Evolutionary conservation across 2,329 filamentous ascomycete genomes (phyloP), one percentile per base, ranked within the genome.

Genomic region (Verticillium nonalfalfae): DNA sequence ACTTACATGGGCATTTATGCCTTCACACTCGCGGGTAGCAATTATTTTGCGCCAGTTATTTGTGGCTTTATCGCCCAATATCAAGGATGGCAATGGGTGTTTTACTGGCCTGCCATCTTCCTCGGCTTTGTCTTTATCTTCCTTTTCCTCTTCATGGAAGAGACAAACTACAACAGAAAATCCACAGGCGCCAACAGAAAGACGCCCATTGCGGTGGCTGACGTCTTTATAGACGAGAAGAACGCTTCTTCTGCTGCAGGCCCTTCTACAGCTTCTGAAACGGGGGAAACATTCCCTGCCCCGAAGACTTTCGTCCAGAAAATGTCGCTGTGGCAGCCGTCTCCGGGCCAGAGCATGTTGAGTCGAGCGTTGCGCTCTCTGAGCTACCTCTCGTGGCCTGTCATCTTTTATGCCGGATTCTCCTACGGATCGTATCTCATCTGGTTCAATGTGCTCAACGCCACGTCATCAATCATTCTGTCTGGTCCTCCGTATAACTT

Each of bases 71-170:
- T 79, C 61, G 76, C 74, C 21, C 75, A 79, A 13, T 69, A 72
- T 4, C 67, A 75, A 59, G 76, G 75, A 11, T 78, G 73, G 67
- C 68, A 70, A 59, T 78, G 77, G 76, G 75, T 77, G 2, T 78
- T 79, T 66, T 79, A 77, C 68, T 76, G 76, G 68, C 73, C 75
- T 4, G 71, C 72, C 3, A 74, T 79, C 36, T 75, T 79, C 60
- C 71, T 72, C 57, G 74, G 66, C 1, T 70, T 65, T 0, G 71
- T 70, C 4, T 72, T 73, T 13, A 50, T 77, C 0, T 73, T 79
- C 38, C 61, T 79, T 0, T 84, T 86, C 67, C 73, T 87, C 62
- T 82, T 87, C 66, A 82, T 85, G 63, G 84, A 87, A 64, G 85
- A 88, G 68, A 84, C 83, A 7, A 79, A 79, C 14, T 87, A 86